Base-by-base conservation (phyloP, 2,329 filamentous ascomycete genomes). In the Trichoderma citrinoviride region DNA sequence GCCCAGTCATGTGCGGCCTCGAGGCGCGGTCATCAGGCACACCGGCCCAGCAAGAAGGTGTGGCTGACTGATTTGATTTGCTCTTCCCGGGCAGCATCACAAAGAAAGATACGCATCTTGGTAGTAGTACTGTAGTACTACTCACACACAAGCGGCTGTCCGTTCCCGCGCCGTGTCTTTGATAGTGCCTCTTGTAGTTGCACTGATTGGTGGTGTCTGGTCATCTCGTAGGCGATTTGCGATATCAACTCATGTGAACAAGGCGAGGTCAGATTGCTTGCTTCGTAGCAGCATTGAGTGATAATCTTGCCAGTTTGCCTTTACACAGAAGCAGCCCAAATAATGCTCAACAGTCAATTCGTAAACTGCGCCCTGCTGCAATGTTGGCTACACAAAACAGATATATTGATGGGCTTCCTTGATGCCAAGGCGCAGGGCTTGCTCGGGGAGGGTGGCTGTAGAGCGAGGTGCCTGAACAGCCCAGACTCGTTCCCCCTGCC, bases 21-120 rank as follows among this genome's bases (percentile, higher is more conserved):
- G 52, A 37, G 53, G 50, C 58, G 58, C 61, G 64, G 64, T 66
- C 64, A 66, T 66, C 64, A 66, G 64, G 64, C 64, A 66, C 64
- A 66, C 64, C 60, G 33, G 46, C 52, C 19, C 15, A 60, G 50
- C 49, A 41, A 61, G 25, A 61, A 61, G 57, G 57, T 50, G 57
- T 61, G 57, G 57, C 25, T 29, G 47, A 37, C 33, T 46, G 57
- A 52, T 33, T 61, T 62, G 56, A 61, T 61, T 65, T 65, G 33
- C 33, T 37, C 33, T 37, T 37, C 33, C 10, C 64, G 29, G 49
- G 29, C 37, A 52, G 29, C 10, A 37, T 33, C 57, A 43, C 64
- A 37, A 53, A 53, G n/a, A n/a, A 53, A 53, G 10, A 37, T 60
- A 53, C 54, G 43, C 8, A 29, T 52, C 33, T 37, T 37, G 33